These are phyloP conservation scores for Vitis hybrid DNA, from an alignment of 177 flowering plant species.

Conservation along the genomic window DNA sequence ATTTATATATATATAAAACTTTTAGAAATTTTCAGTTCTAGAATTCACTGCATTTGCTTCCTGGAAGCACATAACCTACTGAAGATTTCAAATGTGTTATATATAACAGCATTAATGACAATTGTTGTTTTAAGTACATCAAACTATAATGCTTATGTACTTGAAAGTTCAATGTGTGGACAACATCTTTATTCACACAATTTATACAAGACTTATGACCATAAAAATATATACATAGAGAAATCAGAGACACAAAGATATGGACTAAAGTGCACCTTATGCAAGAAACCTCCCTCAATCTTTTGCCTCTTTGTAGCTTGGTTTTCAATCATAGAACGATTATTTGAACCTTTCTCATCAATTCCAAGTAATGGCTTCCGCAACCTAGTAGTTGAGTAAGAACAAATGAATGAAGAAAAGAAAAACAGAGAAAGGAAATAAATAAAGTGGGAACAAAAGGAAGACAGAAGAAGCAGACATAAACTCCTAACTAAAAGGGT, in stretches of 20 bases:
- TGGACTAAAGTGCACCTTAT: conserved; percentile 35
- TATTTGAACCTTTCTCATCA: conserved; percentile 14
- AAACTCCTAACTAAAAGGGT: too few species aligned
- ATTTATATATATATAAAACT: too few species aligned
- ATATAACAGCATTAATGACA: too few species aligned
- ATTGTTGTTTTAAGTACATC: too few species aligned
- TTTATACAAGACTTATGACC: not conserved
- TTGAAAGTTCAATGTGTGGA: too few species aligned
- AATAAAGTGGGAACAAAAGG: not conserved
- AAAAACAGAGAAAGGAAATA: not conserved
- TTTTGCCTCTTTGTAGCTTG: conserved; percentile 53
- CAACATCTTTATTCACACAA: not conserved
- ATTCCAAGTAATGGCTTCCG: conserved; percentile 12
- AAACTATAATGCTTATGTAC: too few species aligned
- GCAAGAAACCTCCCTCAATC: conserved; percentile 51
- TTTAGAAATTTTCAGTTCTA: too few species aligned
- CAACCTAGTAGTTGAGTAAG: conserved; percentile 23
- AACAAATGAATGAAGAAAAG: not conserved
- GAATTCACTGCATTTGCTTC: too few species aligned
- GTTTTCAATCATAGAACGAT: conserved; percentile 12
- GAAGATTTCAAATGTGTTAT: too few species aligned
- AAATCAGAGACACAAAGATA: not conserved
- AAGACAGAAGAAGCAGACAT: too few species aligned
- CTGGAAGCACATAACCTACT: too few species aligned
- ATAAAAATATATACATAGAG: not conserved